Percentiles rank a stretch among this genome's conserved stretches.
These are phyloP conservation scores for Elaphomyces granulatus DNA, from an alignment of 495 filamentous ascomycete genomes.

Conservation along the genomic window DNA sequence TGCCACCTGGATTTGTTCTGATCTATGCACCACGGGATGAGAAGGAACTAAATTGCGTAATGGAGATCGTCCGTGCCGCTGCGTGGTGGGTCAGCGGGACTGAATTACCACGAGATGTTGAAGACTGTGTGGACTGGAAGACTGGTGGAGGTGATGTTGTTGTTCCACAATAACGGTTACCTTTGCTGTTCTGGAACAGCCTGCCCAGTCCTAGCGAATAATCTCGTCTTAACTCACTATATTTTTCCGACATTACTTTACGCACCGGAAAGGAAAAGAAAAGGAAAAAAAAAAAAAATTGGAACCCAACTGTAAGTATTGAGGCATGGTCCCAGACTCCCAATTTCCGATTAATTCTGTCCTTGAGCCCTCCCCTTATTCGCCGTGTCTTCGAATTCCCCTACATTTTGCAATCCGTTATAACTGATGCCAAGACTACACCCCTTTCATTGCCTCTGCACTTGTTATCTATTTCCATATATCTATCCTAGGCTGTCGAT, in stretches of 20 bases:
- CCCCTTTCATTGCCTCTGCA: too few relatives aligned
- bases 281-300: background rate
- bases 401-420: too few relatives aligned
- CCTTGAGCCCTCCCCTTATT: background rate
- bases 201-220: too few relatives aligned
- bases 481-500: too few relatives aligned
- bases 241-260: background rate
- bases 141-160: background rate
- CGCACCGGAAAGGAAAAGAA: background rate
- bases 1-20: constrained; percentile 57
- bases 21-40: constrained; percentile 69
- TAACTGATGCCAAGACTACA: too few relatives aligned
- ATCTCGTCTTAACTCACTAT: background rate
- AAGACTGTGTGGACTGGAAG: background rate
- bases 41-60: constrained; percentile 51
- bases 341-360: background rate
- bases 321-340: background rate
- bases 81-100: background rate
- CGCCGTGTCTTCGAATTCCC: too few relatives aligned
- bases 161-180: background rate
- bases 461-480: too few relatives aligned
- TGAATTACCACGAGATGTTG: background rate
- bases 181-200: background rate
- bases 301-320: background rate
- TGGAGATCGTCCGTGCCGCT: constrained; percentile 41